phyloP scores from a whole-genome alignment of 2,329 filamentous ascomycete genomes.

The Colletotrichum lupini region DNA sequence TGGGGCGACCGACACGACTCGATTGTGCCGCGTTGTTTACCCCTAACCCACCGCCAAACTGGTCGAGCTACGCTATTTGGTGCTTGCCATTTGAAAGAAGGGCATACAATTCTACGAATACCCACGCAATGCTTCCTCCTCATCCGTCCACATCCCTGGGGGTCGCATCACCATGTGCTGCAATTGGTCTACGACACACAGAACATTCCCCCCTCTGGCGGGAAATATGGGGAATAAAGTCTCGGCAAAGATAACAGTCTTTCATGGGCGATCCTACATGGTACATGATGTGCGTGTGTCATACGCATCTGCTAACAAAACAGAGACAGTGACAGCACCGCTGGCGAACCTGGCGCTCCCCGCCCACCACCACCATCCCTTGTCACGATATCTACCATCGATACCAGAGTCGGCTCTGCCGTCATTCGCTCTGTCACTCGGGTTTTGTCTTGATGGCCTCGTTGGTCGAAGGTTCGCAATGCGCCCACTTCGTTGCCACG shows the following conservation, averaged over 20 bases:
- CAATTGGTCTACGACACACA: slow-evolving; percentile 30
- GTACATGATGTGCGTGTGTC: slow-evolving; percentile 2
- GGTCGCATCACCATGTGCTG: slow-evolving; percentile 3
- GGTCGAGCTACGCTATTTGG: not conserved
- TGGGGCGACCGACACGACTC: slow-evolving; percentile 1
- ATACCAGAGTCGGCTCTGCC: slow-evolving; percentile 5
- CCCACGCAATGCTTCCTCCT: slow-evolving; percentile 5
- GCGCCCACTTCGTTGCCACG: not conserved
- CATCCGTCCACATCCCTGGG: slow-evolving; percentile 12
- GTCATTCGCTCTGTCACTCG: slow-evolving; percentile 8
- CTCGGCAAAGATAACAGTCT: slow-evolving; percentile 34
- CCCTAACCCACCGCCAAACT: slow-evolving; percentile 1
- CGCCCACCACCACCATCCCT: not conserved
- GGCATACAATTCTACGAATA: not conserved
- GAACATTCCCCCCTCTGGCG: slow-evolving; percentile 10
- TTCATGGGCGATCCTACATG: not conserved
- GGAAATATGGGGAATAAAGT: slow-evolving; percentile 28
- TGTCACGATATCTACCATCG: slow-evolving; percentile 9
- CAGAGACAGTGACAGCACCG: not conserved
- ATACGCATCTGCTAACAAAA: slow-evolving; percentile 21
- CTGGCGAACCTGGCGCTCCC: not conserved
- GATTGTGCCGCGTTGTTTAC: not conserved
- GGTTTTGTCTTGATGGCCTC: slow-evolving; percentile 7
- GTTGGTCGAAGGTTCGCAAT: not conserved
- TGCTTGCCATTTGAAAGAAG: not conserved